Percentiles rank a stretch among this genome's conserved stretches.
These are phyloP conservation scores for Talaromyces stipitatus DNA, from an alignment of 495 filamentous ascomycete genomes.

Conservation along the genomic window DNA sequence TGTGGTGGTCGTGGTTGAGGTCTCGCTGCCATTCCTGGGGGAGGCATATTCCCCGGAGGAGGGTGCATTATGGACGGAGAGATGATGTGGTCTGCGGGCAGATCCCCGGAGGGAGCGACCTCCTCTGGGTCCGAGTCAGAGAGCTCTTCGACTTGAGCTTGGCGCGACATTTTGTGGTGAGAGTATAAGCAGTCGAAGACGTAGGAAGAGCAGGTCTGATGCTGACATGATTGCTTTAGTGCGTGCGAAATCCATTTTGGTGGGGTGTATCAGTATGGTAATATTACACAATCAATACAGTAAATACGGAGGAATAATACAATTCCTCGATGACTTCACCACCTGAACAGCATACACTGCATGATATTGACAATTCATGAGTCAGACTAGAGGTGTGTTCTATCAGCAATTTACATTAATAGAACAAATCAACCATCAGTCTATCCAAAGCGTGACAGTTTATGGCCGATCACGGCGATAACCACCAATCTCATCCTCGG, in stretches of 20 bases:
- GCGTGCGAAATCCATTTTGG: not conserved
- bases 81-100: conserved; percentile 38
- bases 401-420: too few species aligned
- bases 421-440: too few species aligned
- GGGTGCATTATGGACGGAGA: conserved; percentile 20
- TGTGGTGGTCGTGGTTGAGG: conserved; percentile 28
- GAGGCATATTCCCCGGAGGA: conserved; percentile 17
- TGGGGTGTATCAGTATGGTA: not conserved
- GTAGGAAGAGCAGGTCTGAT: not conserved
- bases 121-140: conserved; percentile 68
- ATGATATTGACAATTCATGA: not conserved
- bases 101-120: conserved; percentile 67
- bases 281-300: not conserved
- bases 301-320: not conserved
- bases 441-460: not conserved
- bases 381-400: too few species aligned
- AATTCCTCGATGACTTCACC: not conserved
- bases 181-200: not conserved
- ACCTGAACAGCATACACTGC: not conserved
- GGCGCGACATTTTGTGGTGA: conserved; percentile 54
- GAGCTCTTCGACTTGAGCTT: conserved; percentile 85
- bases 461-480: not conserved
- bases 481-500: conserved; percentile 23
- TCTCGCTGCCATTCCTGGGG: conserved; percentile 28
- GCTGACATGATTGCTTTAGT: not conserved